Percentiles rank a stretch among this genome's conserved stretches.
These are phyloP conservation scores for Penicillium mononematosum DNA, from an alignment of 495 filamentous ascomycete species.

Conservation along the genomic window DNA sequence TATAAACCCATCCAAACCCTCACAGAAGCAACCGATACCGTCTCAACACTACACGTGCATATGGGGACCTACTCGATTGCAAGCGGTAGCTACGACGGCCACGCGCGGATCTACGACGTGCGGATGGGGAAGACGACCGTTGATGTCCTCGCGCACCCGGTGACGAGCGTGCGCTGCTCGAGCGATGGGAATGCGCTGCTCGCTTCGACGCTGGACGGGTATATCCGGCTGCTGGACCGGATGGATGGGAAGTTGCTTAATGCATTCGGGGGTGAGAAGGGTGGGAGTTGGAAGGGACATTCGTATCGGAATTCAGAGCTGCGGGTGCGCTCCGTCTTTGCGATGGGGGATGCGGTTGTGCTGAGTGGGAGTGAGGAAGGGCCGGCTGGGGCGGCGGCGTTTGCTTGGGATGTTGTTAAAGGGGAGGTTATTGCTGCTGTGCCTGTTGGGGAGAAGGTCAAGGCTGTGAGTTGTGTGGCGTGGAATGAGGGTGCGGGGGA, in stretches of 20 bases:
- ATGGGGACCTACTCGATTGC: conserved; percentile 44
- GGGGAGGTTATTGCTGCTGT: conserved; percentile 65
- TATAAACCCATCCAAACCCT: conserved; percentile 76
- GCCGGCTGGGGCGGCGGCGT: conserved; percentile 58
- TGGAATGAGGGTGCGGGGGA: conserved; percentile 70
- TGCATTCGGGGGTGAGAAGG: conserved; percentile 55
- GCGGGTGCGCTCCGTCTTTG: conserved; percentile 69
- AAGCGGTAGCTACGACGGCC: conserved; percentile 81
- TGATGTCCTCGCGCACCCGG: conserved; percentile 60
- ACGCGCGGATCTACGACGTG: conserved; percentile 82
- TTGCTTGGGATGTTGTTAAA: conserved; percentile 86
- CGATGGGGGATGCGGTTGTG: conserved; percentile 71
- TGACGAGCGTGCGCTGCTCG: conserved; percentile 69
- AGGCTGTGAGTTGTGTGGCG: conserved; percentile 62
- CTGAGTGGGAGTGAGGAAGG: conserved; percentile 76
- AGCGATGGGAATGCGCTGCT: conserved; percentile 71
- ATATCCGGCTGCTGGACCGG: conserved; percentile 79
- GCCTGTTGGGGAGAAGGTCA: conserved; percentile 55
- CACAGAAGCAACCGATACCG: conserved; percentile 72
- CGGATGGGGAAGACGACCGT: conserved; percentile 70
- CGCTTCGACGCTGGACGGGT: conserved; percentile 72
- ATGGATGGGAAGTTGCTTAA: conserved; percentile 69
- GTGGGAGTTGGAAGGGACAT: conserved; percentile 3
- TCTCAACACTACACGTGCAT: conserved; percentile 58
- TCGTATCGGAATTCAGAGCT: conserved; percentile 65